These are phyloP conservation scores for Fusarium graminum DNA, from an alignment of 2,329 filamentous ascomycete genomes.

Conservation along the genomic window DNA sequence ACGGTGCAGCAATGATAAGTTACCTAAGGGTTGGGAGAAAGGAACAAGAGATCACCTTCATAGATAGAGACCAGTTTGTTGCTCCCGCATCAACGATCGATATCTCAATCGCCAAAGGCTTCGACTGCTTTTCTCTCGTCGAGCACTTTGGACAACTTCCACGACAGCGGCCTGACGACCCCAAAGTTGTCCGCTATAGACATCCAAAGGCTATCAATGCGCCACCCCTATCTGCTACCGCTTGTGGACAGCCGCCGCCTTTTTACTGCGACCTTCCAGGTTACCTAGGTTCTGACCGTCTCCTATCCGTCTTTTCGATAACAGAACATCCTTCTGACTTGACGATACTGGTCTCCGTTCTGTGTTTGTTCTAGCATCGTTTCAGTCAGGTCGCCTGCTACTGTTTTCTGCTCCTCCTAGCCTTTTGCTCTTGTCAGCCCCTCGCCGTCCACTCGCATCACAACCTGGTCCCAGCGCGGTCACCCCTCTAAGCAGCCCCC, in stretches of 20 bases:
- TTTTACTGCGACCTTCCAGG: conserved; percentile 25
- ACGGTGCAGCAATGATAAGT: not conserved
- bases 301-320: conserved; percentile 38
- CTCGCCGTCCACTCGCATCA: conserved; percentile 43
- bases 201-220: conserved; percentile 18
- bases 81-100: conserved; percentile 26
- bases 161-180: conserved; percentile 6
- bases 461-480: conserved; percentile 38
- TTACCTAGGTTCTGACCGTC: conserved; percentile 18
- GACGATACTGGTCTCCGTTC: conserved; percentile 11
- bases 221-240: conserved; percentile 5
- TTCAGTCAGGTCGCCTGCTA: conserved; percentile 35
- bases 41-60: conserved; percentile 21
- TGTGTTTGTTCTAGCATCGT: conserved; percentile 31
- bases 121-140: not conserved
- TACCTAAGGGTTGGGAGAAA: conserved; percentile 9
- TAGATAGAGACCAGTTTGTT: conserved; percentile 9
- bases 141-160: not conserved
- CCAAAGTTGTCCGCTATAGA: conserved; percentile 13
- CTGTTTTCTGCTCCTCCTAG: conserved; percentile 16
- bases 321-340: conserved; percentile 9
- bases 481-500: conserved; percentile 41
- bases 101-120: conserved; percentile 4
- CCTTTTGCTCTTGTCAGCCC: conserved; percentile 34
- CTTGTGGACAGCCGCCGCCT: conserved; percentile 2